Conservation (phyloP, 2,329 filamentous ascomycete species). For the Lachnellula hyalina region DNA sequence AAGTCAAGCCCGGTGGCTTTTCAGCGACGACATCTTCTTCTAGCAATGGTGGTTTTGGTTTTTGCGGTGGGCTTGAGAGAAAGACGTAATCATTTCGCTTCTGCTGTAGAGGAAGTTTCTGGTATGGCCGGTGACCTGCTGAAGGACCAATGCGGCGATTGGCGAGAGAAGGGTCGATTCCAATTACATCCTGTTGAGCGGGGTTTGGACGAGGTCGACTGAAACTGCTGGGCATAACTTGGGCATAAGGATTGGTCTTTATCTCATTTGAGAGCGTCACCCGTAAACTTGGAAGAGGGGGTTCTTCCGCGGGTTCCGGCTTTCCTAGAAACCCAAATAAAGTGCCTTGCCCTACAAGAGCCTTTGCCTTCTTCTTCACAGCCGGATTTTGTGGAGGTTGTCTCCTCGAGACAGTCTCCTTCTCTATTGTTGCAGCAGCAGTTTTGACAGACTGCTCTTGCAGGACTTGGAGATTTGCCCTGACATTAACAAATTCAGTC, state of each 20-base stretch:
- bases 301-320: constrained; percentile 9
- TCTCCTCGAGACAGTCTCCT: constrained; percentile 3
- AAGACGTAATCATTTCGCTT: constrained; percentile 26
- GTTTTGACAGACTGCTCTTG: constrained; percentile 25
- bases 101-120: constrained; percentile 5
- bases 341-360: constrained; percentile 21
- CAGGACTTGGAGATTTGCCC: constrained; percentile 28
- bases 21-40: constrained; percentile 7
- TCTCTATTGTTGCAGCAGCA: constrained; percentile 11
- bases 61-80: constrained; percentile 29
- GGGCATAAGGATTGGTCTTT: not conserved
- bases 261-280: not conserved
- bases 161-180: constrained; percentile 19
- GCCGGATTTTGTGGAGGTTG: constrained; percentile 1
- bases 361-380: constrained; percentile 9
- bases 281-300: not conserved
- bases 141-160: constrained; percentile 18
- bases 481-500: constrained; percentile 27
- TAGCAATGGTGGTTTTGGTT: constrained; percentile 7
- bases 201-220: constrained; percentile 6
- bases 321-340: constrained; percentile 26
- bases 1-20: constrained; percentile 7
- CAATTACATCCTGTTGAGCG: not conserved
- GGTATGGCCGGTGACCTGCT: constrained; percentile 19
- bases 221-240: not conserved